Evolutionary conservation across 1,284 basidiomycete genomes (phyloP).

Genomic region (Pseudomicrostroma phylloplanum): DNA sequence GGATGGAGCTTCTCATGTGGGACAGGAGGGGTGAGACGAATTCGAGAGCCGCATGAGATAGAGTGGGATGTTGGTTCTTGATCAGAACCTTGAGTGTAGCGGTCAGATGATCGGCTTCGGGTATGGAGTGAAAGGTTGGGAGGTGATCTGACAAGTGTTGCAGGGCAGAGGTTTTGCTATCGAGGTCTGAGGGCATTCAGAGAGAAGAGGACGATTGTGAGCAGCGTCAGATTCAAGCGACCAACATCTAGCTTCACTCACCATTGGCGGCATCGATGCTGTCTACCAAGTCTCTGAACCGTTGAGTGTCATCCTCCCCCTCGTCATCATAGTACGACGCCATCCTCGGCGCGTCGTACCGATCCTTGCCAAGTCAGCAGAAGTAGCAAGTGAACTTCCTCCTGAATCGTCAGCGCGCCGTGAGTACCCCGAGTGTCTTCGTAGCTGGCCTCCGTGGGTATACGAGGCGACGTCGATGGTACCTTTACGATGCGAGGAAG

Average conservation of each 20-base stretch:
- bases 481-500: too few relatives aligned
- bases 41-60: conserved; percentile 52
- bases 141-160: neutral
- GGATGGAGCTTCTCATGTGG: neutral
- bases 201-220: too few relatives aligned
- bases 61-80: conserved; percentile 70
- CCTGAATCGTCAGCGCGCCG: too few relatives aligned
- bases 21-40: conserved; percentile 26
- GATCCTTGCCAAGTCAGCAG: too few relatives aligned
- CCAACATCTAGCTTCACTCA: neutral
- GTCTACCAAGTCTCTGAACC: neutral
- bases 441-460: too few relatives aligned
- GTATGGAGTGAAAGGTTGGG: neutral
- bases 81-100: conserved; percentile 64
- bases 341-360: too few relatives aligned
- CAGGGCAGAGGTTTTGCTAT: neutral
- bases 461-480: too few relatives aligned
- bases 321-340: neutral
- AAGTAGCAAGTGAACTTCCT: too few relatives aligned
- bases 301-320: neutral
- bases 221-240: neutral
- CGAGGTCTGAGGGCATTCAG: neutral
- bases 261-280: neutral
- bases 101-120: conserved; percentile 30
- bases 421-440: too few relatives aligned